phyloP scores from a whole-genome alignment of 495 filamentous ascomycete genomes.

The Neurospora sp. region DNA sequence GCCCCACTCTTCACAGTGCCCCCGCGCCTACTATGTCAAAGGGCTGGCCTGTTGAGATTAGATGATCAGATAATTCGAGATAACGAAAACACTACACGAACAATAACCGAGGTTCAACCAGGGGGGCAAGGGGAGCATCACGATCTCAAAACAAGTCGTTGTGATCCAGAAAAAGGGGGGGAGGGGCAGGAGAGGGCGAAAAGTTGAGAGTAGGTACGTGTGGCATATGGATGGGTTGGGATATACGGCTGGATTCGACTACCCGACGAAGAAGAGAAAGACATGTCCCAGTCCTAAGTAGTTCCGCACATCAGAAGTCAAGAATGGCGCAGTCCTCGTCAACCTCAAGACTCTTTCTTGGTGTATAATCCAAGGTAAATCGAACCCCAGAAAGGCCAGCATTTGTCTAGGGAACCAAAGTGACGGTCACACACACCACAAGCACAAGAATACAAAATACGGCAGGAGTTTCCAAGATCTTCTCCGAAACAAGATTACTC shows the following conservation, averaged over 20 bases:
- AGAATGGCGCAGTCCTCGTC: neutral
- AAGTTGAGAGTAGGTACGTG: too few relatives aligned
- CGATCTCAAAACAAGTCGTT: neutral
- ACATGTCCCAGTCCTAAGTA: neutral
- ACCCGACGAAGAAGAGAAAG: neutral
- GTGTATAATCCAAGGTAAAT: neutral
- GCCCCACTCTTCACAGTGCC: conserved; percentile 7
- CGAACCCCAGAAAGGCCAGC: neutral
- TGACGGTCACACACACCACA: neutral
- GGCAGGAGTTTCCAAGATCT: neutral
- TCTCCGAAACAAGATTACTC: neutral
- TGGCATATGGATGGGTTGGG: neutral
- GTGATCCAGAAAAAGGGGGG: neutral
- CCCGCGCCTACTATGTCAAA: neutral
- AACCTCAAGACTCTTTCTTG: neutral
- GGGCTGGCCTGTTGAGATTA: conserved; percentile 10
- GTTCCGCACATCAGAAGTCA: neutral
- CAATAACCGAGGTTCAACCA: neutral
- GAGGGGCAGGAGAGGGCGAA: neutral
- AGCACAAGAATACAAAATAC: neutral
- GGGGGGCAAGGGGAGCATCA: neutral
- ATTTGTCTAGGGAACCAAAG: neutral
- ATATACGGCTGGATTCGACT: neutral
- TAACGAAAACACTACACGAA: neutral
- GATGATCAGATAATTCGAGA: conserved; percentile 10